phyloP scores from a whole-genome alignment of 441 rosid genomes.

The Arabidopsis lyrata region DNA sequence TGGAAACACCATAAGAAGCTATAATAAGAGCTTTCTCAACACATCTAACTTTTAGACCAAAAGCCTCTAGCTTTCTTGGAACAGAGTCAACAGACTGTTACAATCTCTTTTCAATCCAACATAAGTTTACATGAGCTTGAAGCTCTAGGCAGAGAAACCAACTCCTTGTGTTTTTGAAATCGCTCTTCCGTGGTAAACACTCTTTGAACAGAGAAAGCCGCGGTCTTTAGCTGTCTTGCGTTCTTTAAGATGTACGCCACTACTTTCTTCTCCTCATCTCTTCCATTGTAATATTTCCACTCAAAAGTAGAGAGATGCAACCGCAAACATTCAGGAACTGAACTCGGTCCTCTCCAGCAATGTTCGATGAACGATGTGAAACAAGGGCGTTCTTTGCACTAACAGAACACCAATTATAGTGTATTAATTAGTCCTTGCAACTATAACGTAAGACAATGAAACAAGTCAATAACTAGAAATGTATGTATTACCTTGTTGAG shows the following conservation, averaged over 20 bases:
- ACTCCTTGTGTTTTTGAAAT: too few species aligned
- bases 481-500: background rate
- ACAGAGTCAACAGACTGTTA: too few species aligned
- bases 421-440: too few species aligned
- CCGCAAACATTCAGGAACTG: conserved; percentile 25
- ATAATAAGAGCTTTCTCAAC: too few species aligned
- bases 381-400: background rate
- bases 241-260: background rate
- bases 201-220: background rate
- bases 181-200: background rate
- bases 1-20: background rate
- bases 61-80: too few species aligned
- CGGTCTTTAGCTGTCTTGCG: conserved; percentile 2
- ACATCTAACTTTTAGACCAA: too few species aligned
- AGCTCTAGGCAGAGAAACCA: too few species aligned
- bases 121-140: too few species aligned
- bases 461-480: too few species aligned
- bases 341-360: background rate
- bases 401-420: too few species aligned
- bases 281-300: background rate
- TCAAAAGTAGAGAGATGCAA: conserved; percentile 13
- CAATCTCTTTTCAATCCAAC: too few species aligned
- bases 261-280: background rate
- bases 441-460: too few species aligned
- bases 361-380: background rate